phyloP scores from a whole-genome alignment of 164 flowering plant genomes.

The Stephania cephalantha region DNA sequence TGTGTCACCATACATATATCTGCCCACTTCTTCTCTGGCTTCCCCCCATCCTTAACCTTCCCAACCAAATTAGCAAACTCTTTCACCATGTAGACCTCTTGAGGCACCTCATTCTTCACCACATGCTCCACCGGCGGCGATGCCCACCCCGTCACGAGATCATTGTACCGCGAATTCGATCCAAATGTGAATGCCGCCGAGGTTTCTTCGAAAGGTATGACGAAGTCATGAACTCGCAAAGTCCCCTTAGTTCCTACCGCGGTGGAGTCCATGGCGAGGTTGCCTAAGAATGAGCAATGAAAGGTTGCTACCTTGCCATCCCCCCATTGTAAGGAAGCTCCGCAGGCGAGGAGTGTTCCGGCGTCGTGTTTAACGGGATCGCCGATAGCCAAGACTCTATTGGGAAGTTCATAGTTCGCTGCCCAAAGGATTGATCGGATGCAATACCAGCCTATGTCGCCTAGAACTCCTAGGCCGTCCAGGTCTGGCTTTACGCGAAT shows the following conservation, averaged over 20 bases:
- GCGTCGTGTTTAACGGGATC: slow-evolving; percentile 22
- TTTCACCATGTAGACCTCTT: slow-evolving; percentile 35
- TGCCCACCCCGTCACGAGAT: slow-evolving; percentile 24
- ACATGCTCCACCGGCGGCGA: slow-evolving; percentile 19
- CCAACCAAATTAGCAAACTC: slow-evolving; percentile 30
- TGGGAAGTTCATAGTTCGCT: slow-evolving; percentile 32
- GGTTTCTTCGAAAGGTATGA: slow-evolving; percentile 23
- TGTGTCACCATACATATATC: slow-evolving; percentile 29
- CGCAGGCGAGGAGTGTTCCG: slow-evolving; percentile 34
- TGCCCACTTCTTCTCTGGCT: slow-evolving; percentile 31
- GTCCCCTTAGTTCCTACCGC: slow-evolving; percentile 27
- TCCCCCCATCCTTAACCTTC: slow-evolving; percentile 15
- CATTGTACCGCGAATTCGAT: slow-evolving; percentile 15
- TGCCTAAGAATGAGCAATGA: slow-evolving; percentile 32
- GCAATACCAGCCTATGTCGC: slow-evolving; percentile 48
- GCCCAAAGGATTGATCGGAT: slow-evolving; percentile 39
- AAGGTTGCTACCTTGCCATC: slow-evolving; percentile 38
- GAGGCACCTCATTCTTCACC: slow-evolving; percentile 28
- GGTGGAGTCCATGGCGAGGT: slow-evolving; percentile 25
- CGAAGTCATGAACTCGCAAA: slow-evolving; percentile 26
- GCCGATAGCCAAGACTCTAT: slow-evolving; percentile 30
- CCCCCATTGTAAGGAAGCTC: slow-evolving; percentile 31
- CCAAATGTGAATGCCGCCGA: slow-evolving; percentile 18
- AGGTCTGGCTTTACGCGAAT: slow-evolving; percentile 41
- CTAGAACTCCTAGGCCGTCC: slow-evolving; percentile 39